Evolutionary conservation across 2,329 filamentous ascomycete species (phyloP), one percentile per base, ranked within the genome.

Genomic region (Metarhizium guizhouense): DNA sequence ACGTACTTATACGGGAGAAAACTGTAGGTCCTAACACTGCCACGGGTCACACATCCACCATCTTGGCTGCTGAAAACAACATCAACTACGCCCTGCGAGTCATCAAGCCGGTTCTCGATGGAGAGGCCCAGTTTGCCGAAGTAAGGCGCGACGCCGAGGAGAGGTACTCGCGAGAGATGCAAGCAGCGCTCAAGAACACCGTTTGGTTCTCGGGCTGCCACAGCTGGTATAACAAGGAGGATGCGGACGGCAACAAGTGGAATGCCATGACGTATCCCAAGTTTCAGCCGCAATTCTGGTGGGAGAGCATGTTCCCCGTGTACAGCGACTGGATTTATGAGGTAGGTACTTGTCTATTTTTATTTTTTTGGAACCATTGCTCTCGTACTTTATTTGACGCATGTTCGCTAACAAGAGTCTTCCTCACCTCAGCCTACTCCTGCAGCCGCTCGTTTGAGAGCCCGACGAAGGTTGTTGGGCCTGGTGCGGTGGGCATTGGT

Each of bases 11-110:
- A 43, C 40, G 40, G 25, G 25, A 25, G 25, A 25, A 43, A 6
- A 43, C n/a, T 16, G n/a, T 45, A 72, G 72, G 84, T 0, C 84
- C 84, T 0, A 87, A 87, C 63, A 79, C 81, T 0, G 74, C 72
- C 0, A 86, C 83, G 0, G 84, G 84, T 0, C 83, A 87, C 65
- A 79, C 74, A 0, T 81, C 77, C 13, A 79, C 83, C 10, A 76
- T 85, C 49, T 74, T 85, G 62, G 79, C 82, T 0, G 73, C 74
- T 4, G 84, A 87, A 61, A 86, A 85, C 63, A 77, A 77, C 63
- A 71, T 85, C 60, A 80, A 83, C 57, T 84, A 80, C 64, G 75
- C 78, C 0, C 64, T 87, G 10, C 80, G 80, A 0, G 75, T 86
- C 59, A 77, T 86, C 60, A 76, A 75, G 61, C 77, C 79, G 0